Conservation (phyloP, 2,329 filamentous ascomycete genomes). For the Cadophora malorum region DNA sequence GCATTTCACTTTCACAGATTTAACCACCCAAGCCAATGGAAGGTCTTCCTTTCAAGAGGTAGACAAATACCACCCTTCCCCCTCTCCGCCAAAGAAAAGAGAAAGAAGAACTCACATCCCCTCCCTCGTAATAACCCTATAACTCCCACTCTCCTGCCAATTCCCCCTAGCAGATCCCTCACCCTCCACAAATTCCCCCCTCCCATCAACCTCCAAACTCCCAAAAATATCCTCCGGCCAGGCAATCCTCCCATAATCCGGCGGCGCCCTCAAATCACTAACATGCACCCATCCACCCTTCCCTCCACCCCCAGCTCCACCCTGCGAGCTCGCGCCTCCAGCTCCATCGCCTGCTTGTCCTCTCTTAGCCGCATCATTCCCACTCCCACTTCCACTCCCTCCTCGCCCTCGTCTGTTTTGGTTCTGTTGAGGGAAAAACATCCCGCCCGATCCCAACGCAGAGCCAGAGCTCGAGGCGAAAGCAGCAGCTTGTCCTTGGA, state of each 20-base stretch:
- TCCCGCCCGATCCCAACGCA: conserved; percentile 58
- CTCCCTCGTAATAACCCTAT: conserved; percentile 68
- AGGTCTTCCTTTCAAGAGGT: neutral
- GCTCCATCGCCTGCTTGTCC: conserved; percentile 55
- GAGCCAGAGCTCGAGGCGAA: conserved; percentile 64
- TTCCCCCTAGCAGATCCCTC: conserved; percentile 48
- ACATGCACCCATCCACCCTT: conserved; percentile 69
- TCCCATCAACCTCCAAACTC: conserved; percentile 67
- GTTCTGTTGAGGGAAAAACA: conserved; percentile 52
- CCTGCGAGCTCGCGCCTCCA: conserved; percentile 63
- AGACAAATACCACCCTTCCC: neutral
- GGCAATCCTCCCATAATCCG: conserved; percentile 71
- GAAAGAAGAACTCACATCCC: conserved; percentile 63
- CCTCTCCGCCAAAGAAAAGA: neutral
- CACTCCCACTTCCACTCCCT: conserved; percentile 31
- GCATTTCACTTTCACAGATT: conserved; percentile 14
- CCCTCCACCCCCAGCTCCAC: conserved; percentile 65
- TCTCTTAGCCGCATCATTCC: conserved; percentile 45
- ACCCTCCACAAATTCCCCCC: conserved; percentile 58
- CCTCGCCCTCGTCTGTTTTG: conserved; percentile 16
- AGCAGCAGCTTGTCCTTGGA: conserved; percentile 62
- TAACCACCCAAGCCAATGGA: neutral
- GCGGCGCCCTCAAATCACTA: conserved; percentile 67
- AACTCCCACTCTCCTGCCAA: conserved; percentile 66
- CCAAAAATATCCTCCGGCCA: conserved; percentile 75